These are phyloP conservation scores for Iodosphaeria phyllophila DNA, from an alignment of 2,329 filamentous ascomycete species.

Conservation along the genomic window DNA sequence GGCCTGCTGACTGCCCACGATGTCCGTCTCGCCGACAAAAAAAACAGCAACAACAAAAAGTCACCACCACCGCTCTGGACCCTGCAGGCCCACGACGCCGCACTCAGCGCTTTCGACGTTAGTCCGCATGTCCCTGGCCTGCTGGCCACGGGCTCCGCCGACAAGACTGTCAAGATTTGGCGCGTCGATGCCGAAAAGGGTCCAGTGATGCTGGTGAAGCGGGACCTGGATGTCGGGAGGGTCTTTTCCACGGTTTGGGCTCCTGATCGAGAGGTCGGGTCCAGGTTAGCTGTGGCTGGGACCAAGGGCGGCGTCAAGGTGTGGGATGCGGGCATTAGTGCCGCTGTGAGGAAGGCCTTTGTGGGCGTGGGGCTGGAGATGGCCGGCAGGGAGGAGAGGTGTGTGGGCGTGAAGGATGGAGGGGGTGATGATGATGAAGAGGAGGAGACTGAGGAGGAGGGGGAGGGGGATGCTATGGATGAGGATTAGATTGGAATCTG, in stretches of 20 bases:
- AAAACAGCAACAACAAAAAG: slow-evolving; percentile 58
- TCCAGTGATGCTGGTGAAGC: slow-evolving; percentile 76
- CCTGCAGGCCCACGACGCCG: slow-evolving; percentile 85
- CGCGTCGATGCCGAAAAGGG: slow-evolving; percentile 66
- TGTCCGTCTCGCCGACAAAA: slow-evolving; percentile 53
- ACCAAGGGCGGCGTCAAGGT: slow-evolving; percentile 86
- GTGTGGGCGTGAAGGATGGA: slow-evolving; percentile 49
- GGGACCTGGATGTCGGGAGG: slow-evolving; percentile 85
- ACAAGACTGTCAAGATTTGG: slow-evolving; percentile 95
- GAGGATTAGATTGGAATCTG: slow-evolving; percentile 23
- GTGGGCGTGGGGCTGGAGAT: slow-evolving; percentile 56
- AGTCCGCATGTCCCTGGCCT: slow-evolving; percentile 81
- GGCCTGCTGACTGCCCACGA: slow-evolving; percentile 90
- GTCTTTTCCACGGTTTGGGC: slow-evolving; percentile 85
- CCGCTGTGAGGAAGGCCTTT: slow-evolving; percentile 69
- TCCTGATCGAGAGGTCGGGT: slow-evolving; percentile 77
- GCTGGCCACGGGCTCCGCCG: slow-evolving; percentile 81
- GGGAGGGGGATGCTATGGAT: slow-evolving; percentile 34
- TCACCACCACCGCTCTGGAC: slow-evolving; percentile 92
- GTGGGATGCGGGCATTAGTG: slow-evolving; percentile 93
- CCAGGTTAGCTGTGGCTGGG: slow-evolving; percentile 80
- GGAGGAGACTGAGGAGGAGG: slow-evolving; percentile 16
- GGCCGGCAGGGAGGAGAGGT: slow-evolving; percentile 44
- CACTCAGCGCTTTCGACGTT: slow-evolving; percentile 81
- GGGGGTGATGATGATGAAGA: slow-evolving; percentile 21